Evolutionary conservation across 2,329 filamentous ascomycete genomes (phyloP).

Genomic region (Ophiostoma tasmaniense): DNA sequence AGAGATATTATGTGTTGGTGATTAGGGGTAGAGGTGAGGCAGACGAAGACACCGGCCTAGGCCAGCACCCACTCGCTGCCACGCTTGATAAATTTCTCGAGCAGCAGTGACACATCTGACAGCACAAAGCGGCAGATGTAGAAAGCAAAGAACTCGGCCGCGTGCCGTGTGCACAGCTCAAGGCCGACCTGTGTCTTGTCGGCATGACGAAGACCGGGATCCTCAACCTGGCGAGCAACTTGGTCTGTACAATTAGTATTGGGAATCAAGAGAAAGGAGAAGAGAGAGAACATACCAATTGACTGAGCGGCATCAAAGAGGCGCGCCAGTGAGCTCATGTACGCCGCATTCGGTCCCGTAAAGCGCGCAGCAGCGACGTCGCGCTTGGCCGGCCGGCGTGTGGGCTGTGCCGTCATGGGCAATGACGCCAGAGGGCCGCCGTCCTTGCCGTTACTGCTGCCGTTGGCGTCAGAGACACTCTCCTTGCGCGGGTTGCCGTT

Average conservation of each 20-base stretch:
- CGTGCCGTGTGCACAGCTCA: constrained; percentile 85
- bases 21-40: neutral
- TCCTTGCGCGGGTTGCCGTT: constrained; percentile 27
- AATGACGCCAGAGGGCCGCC: constrained; percentile 51
- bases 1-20: neutral
- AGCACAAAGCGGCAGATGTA: constrained; percentile 95
- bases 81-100: constrained; percentile 96
- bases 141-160: constrained; percentile 95
- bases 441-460: constrained; percentile 5
- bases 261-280: neutral
- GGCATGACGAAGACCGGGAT: constrained; percentile 82
- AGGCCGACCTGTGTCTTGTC: constrained; percentile 92
- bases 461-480: constrained; percentile 40
- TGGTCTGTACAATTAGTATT: constrained; percentile 54
- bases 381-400: constrained; percentile 60
- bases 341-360: constrained; percentile 74
- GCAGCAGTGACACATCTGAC: constrained; percentile 68
- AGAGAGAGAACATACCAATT: constrained; percentile 57
- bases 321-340: constrained; percentile 83
- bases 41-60: constrained; percentile 15
- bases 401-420: constrained; percentile 63
- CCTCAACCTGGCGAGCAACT: constrained; percentile 92
- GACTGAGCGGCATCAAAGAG: constrained; percentile 90
- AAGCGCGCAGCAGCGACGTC: constrained; percentile 63
- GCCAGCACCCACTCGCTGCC: constrained; percentile 82